Base-by-base conservation (phyloP, 2,329 filamentous ascomycete genomes). In the Cladophialophora bantiana region DNA sequence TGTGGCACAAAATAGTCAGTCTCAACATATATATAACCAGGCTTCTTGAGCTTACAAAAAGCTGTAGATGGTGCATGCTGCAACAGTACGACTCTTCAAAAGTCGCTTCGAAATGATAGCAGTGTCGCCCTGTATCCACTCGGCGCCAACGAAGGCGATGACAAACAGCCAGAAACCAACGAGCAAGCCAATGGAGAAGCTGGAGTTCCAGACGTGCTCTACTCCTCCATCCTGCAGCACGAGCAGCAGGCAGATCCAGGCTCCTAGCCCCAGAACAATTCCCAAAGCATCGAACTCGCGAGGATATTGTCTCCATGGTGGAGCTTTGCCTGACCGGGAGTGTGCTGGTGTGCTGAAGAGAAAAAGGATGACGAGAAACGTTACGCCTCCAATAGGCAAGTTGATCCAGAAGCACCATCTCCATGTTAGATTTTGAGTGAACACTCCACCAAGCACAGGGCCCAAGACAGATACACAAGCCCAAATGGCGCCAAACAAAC, bases 191-290 rank as follows among this genome's bases (percentile, higher is more conserved):
- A 87, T 83, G 58, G 86, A 78, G 26, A 75, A 77, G 13, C 80
- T 75, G 75, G 78, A 80, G 66, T 74, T 78, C 86, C 85, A 88
- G 3, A 84, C 59, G 63, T 84, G 83, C 26, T 81, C 74, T 38
- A 81, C 77, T 7, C 86, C 86, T 12, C 85, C 86, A 83, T 84
- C 87, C 70, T 88, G 83, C 45, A 88, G 77, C 10, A 84, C 85
- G 4, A 88, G 78, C 7, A 88, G 75, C 7, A 87, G 77, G 70
- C 82, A 84, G 66, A 87, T 74, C 52, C 86, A 79, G 45, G 82
- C 80, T 0, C 85, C 83, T 32, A 86, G 78, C 70, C 87, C 80
- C 64, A 85, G 75, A 20, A 74, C 74, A 2, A 82, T 81, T 32
- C 86, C 85, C 7, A 79, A 50, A 13, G 84, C 74, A 71, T 88